Base-by-base conservation (phyloP, 345 rosid species). In the Moricandia arvensis region DNA sequence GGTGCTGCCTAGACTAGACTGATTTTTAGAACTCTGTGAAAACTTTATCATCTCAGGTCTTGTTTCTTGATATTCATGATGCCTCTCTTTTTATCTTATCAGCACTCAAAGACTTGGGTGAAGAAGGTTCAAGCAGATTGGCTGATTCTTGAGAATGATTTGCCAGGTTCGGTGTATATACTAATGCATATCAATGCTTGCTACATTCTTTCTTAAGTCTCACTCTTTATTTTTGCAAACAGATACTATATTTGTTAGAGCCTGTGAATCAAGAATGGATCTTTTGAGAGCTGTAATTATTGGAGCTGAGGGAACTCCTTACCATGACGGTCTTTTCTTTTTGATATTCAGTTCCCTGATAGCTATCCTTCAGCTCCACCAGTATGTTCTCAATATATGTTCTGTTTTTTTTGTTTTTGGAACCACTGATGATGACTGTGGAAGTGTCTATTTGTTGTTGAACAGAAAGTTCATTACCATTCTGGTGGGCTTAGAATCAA, bases 231-330 rank as follows among this genome's bases (percentile, higher is more conserved):
- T 21, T 72, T 41, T n/a, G 60, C 33, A 64, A 60, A 77, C 85
- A 94, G 97, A 91, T 81, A 77, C 85, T 21, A 91, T 91, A 71
- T 88, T 82, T 82, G 98, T 90, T 33, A 89, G 98, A 82, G 95
- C 78, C 21, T 91, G 85, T 81, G 97, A 94, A 82, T 72, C 93
- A 69, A 85, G 98, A 79, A 90, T 94, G 97, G 98, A 94, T 80
- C 85, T 94, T 24, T 68, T 91, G 85, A 88, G 97, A 77, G 97
- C 98, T 80, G 96, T 89, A 37, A 91, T 94, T 41, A 72, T 90
- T 18, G 98, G 98, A 83, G 90, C 97, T 6, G 97, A 90, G 68
- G 96, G 96, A 69, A 94, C 98, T 77, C 98, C 98, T 59, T 94
- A 94, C 81, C 97, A 90, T 41, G 96, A 94, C 66, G 98, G 98